Evolutionary conservation across 345 rosid genomes (phyloP), one percentile per base, ranked within the genome.

Genomic region (Litchi chinensis): DNA sequence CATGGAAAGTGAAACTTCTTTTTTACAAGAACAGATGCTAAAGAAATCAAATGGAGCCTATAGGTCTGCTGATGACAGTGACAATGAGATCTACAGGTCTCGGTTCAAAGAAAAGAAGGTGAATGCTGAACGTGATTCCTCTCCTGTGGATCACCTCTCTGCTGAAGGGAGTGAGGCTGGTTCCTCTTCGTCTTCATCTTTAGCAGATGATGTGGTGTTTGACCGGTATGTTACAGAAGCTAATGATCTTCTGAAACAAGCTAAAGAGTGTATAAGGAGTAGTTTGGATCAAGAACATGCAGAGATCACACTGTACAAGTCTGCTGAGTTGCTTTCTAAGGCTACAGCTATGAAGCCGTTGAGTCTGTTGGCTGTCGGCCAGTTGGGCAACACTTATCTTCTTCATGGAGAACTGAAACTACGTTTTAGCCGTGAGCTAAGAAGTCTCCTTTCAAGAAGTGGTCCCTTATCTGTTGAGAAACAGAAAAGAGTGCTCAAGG

Each of bases 361-460:
- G 91, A 90, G 92, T 79, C 79, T 91, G 70, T 84, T 91, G 83
- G 93, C 95, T 2, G 90, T 90, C 0, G 95, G 95, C 50, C 93
- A 84, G 63, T 79, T 92, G 84, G 95, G 95, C 8, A 92, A 90
- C 50, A 86, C 95, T 3, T 89, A 87, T 81, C 92, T 92, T 75
- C 89, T 92, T 83, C 96, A 89, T 65, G 96, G 96, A 79, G 92
- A 90, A 81, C 72, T 92, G 32, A 92, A 92, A 79, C 78, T 89
- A 74, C 85, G 79, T 44, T 78, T 85, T 22, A 91, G 92, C 76
- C 92, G 91, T 70, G 89, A 89, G 79, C 64, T 92, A 83, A 84
- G 96, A 86, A 82, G 79, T 77, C 68, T 83, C 37, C 88, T 92
- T 63, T 77, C 83, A 15, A 81, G 82, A 78, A 79, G 80, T 77